These are phyloP conservation scores for Apostasia shenzhenica DNA, from an alignment of 106 monocot species.

Conservation along the genomic window DNA sequence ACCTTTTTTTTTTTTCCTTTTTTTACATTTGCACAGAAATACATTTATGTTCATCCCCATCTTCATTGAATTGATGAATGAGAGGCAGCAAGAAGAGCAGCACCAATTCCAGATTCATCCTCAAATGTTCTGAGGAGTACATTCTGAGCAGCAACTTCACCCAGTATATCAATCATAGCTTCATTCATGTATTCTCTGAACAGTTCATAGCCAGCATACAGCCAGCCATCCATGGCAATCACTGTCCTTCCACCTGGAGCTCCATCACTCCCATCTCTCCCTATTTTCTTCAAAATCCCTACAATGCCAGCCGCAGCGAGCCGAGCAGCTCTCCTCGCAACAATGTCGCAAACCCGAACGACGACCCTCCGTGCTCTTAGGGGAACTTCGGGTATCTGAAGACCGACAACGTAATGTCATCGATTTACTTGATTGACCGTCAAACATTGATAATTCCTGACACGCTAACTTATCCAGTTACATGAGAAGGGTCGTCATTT, in stretches of 20 bases:
- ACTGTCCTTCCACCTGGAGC: slow-evolving; percentile 49
- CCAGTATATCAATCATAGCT: slow-evolving; percentile 58
- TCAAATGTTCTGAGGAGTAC: slow-evolving; percentile 38
- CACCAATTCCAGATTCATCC: slow-evolving; percentile 72
- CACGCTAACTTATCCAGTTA: too few relatives aligned
- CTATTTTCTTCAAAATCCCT: slow-evolving; percentile 78
- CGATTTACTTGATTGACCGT: too few relatives aligned
- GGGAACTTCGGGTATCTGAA: slow-evolving; percentile 38
- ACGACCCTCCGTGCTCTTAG: slow-evolving; percentile 61
- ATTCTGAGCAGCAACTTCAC: slow-evolving; percentile 57
- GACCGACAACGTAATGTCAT: too few relatives aligned
- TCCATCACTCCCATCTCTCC: slow-evolving; percentile 52
- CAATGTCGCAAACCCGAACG: slow-evolving; percentile 61
- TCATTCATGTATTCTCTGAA: slow-evolving; percentile 73
- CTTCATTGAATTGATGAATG: slow-evolving; percentile 31
- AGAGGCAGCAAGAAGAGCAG: slow-evolving; percentile 68
- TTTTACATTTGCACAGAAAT: slow-evolving; percentile 31
- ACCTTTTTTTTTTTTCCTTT: not conserved
- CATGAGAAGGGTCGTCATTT: too few relatives aligned
- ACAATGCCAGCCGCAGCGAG: slow-evolving; percentile 76
- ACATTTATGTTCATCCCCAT: slow-evolving; percentile 8
- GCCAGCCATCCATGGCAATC: slow-evolving; percentile 60
- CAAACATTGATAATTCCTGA: too few relatives aligned
- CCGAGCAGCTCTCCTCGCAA: slow-evolving; percentile 67
- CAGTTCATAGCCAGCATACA: slow-evolving; percentile 42